Evolutionary conservation across 305 asterid genomes (phyloP), one percentile per base, ranked within the genome.

Genomic region (Fraxinus latifolia): DNA sequence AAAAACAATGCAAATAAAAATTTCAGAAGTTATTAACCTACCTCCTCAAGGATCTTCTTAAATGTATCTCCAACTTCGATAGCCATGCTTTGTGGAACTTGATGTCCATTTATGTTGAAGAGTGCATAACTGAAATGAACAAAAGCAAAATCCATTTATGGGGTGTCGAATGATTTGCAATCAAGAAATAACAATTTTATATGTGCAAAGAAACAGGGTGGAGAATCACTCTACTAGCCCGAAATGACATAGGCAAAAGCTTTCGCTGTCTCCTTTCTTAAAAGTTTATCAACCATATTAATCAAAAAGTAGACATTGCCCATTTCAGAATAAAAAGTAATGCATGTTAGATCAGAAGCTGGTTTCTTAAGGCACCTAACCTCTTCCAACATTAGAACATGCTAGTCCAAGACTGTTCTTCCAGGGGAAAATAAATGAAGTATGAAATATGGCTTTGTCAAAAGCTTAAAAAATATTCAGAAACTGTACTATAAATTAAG

Each of bases 31-130:
- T 75, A 77, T 86, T 77, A 77, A 14, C 80, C 80, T 89, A 94
- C 99, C 97, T 93, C 98, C 68, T 91, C 92, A 39, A 94, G 98
- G 86, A 95, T 94, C 84, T 87, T 94, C 94, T 93, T 91, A 84
- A 95, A 95, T 19, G 85, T 84, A 42, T 89, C 94, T 83, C 98
- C 99, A 89, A 94, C 98, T 87, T 94, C 91, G 83, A 90, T 87
- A 76, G 93, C 98, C 81, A 88, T 90, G 42, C 84, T 91, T 83
- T 89, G 94, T 83, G 96, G 91, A 84, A 96, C 94, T 96, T 96
- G 97, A 78, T 83, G 88, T 74, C 99, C 99, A 79, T 91, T 84
- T 79, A 86, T 87, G 88, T 91, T 93, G 79, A 93, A 96, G 74
- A 94, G 98, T 70, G 97, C 94, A 85, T 85, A 94, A 83, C 99